Conservation (phyloP, 106 monocot genomes). For the Allium cepa region DNA sequence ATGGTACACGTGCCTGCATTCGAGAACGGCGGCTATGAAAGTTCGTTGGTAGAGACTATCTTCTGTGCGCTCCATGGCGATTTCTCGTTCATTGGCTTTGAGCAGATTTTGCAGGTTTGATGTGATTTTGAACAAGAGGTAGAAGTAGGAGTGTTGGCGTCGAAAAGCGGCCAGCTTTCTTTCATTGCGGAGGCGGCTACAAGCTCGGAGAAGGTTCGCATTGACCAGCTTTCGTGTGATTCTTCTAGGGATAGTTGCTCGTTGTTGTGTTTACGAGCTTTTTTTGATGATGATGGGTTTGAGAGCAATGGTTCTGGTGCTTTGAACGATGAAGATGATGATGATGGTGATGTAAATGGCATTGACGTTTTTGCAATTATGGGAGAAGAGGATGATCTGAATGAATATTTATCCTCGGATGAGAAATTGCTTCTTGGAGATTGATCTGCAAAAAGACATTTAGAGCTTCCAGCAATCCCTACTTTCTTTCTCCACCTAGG, state of each 20-base stretch:
- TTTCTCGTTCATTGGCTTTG: constrained; percentile 46
- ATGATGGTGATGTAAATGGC: constrained; percentile 15
- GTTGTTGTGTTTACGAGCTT: constrained; percentile 27
- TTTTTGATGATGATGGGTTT: constrained; percentile 34
- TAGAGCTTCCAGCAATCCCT: constrained; percentile 13
- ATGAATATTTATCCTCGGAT: constrained; percentile 30
- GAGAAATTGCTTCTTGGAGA: constrained; percentile 28
- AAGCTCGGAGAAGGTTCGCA: constrained; percentile 74
- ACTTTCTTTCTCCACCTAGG: constrained; percentile 6
- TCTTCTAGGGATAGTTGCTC: constrained; percentile 39
- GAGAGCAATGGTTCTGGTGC: constrained; percentile 31
- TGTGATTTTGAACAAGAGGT: constrained; percentile 16
- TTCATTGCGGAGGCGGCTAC: constrained; percentile 58
- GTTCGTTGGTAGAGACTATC: constrained; percentile 28
- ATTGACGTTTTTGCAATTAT: constrained; percentile 14
- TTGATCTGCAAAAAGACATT: constrained; percentile 18
- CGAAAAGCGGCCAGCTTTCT: constrained; percentile 50
- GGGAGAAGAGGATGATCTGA: constrained; percentile 19
- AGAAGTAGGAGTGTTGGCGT: constrained; percentile 11
- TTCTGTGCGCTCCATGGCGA: constrained; percentile 41
- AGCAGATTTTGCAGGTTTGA: constrained; percentile 53
- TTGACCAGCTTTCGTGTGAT: constrained; percentile 52
- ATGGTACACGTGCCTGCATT: constrained; percentile 76
- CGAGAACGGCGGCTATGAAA: constrained; percentile 54
- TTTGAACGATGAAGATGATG: constrained; percentile 15